A percentile compares a stretch with the other conserved stretches of the same genome.
phyloP scores from a whole-genome alignment of 805 yeast species.

The Pichia heedii region DNA sequence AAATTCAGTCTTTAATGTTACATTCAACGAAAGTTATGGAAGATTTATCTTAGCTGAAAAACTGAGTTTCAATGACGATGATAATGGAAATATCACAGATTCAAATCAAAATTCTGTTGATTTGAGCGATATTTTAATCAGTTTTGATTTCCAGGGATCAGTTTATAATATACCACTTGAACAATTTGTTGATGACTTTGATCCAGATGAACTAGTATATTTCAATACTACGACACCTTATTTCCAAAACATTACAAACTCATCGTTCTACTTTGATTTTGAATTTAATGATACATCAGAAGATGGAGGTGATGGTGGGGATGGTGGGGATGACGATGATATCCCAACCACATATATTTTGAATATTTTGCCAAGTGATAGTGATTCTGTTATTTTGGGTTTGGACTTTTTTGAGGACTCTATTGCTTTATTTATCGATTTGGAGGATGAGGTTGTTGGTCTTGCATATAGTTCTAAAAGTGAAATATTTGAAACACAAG shows the following conservation, averaged over 20 bases:
- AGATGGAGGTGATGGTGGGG: background rate
- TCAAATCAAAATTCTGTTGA: background rate
- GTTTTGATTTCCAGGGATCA: constrained; percentile 44
- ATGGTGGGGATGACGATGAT: background rate
- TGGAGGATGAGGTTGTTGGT: constrained; percentile 33
- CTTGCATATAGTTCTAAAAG: constrained; percentile 24
- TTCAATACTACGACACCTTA: constrained; percentile 1
- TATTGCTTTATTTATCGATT: constrained; percentile 42
- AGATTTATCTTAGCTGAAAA: background rate
- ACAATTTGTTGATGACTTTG: constrained; percentile 2
- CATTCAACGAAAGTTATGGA: constrained; percentile 1
- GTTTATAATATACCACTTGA: constrained; percentile 37
- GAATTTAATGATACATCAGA: background rate
- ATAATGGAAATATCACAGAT: background rate
- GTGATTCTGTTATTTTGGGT: constrained; percentile 6
- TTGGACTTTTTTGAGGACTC: background rate
- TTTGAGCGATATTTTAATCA: constrained; percentile 16
- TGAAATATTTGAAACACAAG: background rate
- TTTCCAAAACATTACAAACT: background rate
- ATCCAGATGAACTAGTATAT: constrained; percentile 2
- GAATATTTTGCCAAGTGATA: constrained; percentile 4
- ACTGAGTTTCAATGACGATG: background rate
- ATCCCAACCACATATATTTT: background rate
- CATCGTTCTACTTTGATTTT: constrained; percentile 4
- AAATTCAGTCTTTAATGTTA: background rate